phyloP scores from a whole-genome alignment of 2,329 filamentous ascomycete genomes.

The Neonectria neomacrospora region DNA sequence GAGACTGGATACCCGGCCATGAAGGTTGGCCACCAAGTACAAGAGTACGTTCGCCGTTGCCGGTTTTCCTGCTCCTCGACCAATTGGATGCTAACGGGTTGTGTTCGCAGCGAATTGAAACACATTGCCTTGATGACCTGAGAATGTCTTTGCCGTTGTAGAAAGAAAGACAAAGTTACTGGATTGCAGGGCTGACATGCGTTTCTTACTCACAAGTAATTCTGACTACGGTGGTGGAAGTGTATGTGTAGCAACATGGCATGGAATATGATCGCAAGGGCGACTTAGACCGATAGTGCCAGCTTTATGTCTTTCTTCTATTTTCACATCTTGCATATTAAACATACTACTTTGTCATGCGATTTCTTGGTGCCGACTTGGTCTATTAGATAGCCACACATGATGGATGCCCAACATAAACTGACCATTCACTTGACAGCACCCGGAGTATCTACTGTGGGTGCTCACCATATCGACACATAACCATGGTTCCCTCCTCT shows the following conservation, averaged over 20 bases:
- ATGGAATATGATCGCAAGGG: background rate
- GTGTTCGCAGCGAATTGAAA: conserved; percentile 58
- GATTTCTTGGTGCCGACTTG: background rate
- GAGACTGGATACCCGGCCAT: conserved; percentile 60
- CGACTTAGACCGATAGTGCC: background rate
- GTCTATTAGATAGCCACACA: background rate
- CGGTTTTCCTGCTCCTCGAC: background rate
- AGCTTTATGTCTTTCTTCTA: background rate
- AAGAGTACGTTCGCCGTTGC: conserved; percentile 56
- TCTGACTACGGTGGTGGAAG: background rate
- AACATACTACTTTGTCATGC: background rate
- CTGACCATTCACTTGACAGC: background rate
- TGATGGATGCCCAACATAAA: background rate
- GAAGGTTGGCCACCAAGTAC: conserved; percentile 70
- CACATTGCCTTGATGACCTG: conserved; percentile 64
- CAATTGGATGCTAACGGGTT: conserved; percentile 23
- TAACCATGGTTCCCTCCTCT: background rate
- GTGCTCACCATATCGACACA: conserved; percentile 3
- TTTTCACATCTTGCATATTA: background rate
- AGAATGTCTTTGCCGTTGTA: conserved; percentile 8
- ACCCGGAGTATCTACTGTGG: background rate
- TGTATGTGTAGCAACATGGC: background rate
- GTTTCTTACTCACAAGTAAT: background rate
- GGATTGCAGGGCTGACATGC: background rate
- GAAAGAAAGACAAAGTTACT: background rate